phyloP scores from a whole-genome alignment of 1,284 basidiomycete genomes.

The Naganishia sp. region DNA sequence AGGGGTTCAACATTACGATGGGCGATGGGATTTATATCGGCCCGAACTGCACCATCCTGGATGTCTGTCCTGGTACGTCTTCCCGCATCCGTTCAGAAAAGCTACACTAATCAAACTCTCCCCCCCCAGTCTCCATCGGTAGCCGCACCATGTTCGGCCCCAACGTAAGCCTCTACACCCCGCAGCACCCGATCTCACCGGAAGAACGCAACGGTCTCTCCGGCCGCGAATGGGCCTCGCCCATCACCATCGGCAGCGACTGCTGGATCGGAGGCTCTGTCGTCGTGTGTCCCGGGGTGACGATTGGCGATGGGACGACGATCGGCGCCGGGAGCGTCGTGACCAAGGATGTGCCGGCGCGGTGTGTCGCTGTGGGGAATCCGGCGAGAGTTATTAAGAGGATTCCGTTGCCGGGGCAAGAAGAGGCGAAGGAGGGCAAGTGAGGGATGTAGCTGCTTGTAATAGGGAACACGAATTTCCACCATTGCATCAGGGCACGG shows the following conservation, averaged over 20 bases:
- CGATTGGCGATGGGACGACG: constrained; percentile 56
- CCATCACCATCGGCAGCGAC: constrained; percentile 54
- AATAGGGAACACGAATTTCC: too few relatives aligned
- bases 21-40: constrained; percentile 50
- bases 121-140: background rate
- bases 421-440: constrained; percentile 17
- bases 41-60: constrained; percentile 46
- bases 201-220: constrained; percentile 48
- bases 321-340: constrained; percentile 58
- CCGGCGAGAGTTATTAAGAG: constrained; percentile 56
- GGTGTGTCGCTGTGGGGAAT: constrained; percentile 56
- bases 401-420: constrained; percentile 41
- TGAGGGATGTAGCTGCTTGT: background rate
- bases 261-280: constrained; percentile 57
- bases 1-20: constrained; percentile 52
- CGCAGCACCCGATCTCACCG: constrained; percentile 53
- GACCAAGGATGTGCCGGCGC: constrained; percentile 54
- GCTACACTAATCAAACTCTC: too few relatives aligned
- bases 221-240: constrained; percentile 51
- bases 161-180: constrained; percentile 52
- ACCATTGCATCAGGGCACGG: too few relatives aligned
- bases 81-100: too few relatives aligned
- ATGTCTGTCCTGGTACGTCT: constrained; percentile 48
- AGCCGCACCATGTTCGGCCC: constrained; percentile 52
- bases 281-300: constrained; percentile 55